These are phyloP conservation scores for Leccinum pellstonianum DNA, from an alignment of 768 basidiomycete genomes.

Conservation along the genomic window DNA sequence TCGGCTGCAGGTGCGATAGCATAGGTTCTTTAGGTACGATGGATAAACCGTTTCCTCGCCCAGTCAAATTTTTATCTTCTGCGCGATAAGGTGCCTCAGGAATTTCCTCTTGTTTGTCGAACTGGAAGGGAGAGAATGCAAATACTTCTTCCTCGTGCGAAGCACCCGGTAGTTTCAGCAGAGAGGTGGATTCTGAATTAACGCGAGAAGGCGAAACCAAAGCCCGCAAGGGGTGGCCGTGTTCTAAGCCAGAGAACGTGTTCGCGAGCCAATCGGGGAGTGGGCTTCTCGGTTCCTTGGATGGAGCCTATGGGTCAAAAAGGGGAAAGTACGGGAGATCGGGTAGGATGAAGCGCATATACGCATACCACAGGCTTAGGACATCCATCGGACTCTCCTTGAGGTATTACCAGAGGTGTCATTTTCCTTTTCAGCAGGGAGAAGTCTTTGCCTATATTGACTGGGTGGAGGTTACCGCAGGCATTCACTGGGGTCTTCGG, in stretches of 20 bases:
- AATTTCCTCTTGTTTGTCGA: conserved; percentile 11
- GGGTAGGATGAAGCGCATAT: conserved; percentile 26
- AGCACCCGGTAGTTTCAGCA: conserved; percentile 3
- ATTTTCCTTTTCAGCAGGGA: conserved; percentile 43
- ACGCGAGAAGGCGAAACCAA: conserved; percentile 27
- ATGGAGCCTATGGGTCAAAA: conserved; percentile 18
- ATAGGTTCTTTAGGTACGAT: background rate
- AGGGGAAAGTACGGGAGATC: conserved; percentile 14
- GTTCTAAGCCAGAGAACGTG: conserved; percentile 47
- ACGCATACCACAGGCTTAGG: conserved; percentile 27
- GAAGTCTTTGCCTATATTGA: conserved; percentile 40
- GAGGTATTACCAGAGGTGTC: background rate
- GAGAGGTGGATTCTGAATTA: conserved; percentile 2
- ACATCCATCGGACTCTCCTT: conserved; percentile 8
- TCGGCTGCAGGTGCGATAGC: background rate
- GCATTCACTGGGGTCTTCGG: conserved; percentile 44
- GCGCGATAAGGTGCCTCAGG: conserved; percentile 1
- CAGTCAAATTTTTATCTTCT: background rate
- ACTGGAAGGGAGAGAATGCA: conserved; percentile 30
- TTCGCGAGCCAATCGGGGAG: conserved; percentile 58
- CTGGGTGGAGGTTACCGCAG: conserved; percentile 36
- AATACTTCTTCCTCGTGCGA: conserved; percentile 23
- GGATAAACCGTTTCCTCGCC: conserved; percentile 1
- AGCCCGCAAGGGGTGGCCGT: conserved; percentile 35
- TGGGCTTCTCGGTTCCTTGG: conserved; percentile 24